These are phyloP conservation scores for Penicillium lividum DNA, from an alignment of 495 filamentous ascomycete genomes.

Conservation along the genomic window DNA sequence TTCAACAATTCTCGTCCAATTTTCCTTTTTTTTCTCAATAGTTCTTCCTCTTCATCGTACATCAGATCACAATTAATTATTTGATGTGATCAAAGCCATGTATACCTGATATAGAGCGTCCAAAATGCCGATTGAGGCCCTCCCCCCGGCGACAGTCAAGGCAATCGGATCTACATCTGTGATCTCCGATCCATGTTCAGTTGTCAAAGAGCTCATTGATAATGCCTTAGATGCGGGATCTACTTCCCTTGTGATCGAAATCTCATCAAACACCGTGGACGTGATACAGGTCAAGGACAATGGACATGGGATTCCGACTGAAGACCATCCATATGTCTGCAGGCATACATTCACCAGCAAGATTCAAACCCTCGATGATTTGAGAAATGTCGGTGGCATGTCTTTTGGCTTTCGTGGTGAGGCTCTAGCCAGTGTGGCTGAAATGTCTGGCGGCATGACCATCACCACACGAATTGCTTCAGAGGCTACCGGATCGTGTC, in stretches of 20 bases:
- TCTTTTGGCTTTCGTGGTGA: slow-evolving; percentile 86
- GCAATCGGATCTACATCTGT: slow-evolving; percentile 72
- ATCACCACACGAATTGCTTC: slow-evolving; percentile 72
- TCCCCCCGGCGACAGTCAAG: slow-evolving; percentile 63
- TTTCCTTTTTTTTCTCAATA: background rate
- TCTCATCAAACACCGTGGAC: slow-evolving; percentile 76
- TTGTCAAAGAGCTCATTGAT: slow-evolving; percentile 91
- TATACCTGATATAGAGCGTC: slow-evolving; percentile 4
- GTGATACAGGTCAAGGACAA: slow-evolving; percentile 90
- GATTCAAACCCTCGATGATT: slow-evolving; percentile 69
- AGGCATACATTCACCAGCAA: slow-evolving; percentile 83
- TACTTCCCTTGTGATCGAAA: slow-evolving; percentile 67
- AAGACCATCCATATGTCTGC: slow-evolving; percentile 69
- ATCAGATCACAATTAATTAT: background rate
- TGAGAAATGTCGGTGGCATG: slow-evolving; percentile 63
- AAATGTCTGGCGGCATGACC: slow-evolving; percentile 62
- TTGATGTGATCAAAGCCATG: slow-evolving; percentile 11
- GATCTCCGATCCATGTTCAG: slow-evolving; percentile 68
- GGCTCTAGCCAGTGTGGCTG: slow-evolving; percentile 76
- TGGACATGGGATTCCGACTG: slow-evolving; percentile 73
- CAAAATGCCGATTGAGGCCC: slow-evolving; percentile 65
- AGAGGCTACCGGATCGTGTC: slow-evolving; percentile 61
- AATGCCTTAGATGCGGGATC: slow-evolving; percentile 87
- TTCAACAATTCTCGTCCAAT: background rate
- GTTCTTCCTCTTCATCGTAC: background rate